phyloP scores from a whole-genome alignment of 2,329 filamentous ascomycete genomes.

The Tolypocladium guangdongense region DNA sequence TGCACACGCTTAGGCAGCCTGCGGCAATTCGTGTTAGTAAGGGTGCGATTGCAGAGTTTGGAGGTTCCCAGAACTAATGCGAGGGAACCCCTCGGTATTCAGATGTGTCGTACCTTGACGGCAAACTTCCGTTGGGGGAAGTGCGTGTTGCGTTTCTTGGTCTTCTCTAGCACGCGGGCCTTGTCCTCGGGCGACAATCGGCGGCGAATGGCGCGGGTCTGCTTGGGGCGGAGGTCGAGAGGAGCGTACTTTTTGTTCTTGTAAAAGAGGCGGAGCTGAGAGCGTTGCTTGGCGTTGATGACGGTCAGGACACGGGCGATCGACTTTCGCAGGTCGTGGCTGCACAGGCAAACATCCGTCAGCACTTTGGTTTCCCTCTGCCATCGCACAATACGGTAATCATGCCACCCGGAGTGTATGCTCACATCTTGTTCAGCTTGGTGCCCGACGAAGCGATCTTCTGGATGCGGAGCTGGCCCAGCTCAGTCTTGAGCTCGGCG shows the following conservation, averaged over 20 bases:
- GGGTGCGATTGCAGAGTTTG: neutral
- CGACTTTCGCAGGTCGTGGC: slow-evolving; percentile 98
- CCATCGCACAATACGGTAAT: neutral
- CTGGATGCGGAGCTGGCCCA: slow-evolving; percentile 93
- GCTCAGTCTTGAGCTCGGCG: slow-evolving; percentile 89
- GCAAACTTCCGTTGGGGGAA: slow-evolving; percentile 99
- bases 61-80: neutral
- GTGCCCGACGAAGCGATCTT: slow-evolving; percentile 93
- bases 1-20: slow-evolving; percentile 7
- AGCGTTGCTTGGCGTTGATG: slow-evolving; percentile 99
- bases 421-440: slow-evolving; percentile 97
- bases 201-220: slow-evolving; percentile 96
- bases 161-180: slow-evolving; percentile 76
- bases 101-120: slow-evolving; percentile 64
- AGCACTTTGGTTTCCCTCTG: slow-evolving; percentile 6
- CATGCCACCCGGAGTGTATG: slow-evolving; percentile 4
- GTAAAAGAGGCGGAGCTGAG: slow-evolving; percentile 98
- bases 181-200: slow-evolving; percentile 87
- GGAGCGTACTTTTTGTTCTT: slow-evolving; percentile 99
- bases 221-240: slow-evolving; percentile 96
- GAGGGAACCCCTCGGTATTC: neutral
- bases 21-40: neutral
- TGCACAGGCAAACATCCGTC: slow-evolving; percentile 27
- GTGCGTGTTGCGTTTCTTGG: slow-evolving; percentile 90
- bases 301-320: slow-evolving; percentile 98